Evolutionary conservation across 2,329 filamentous ascomycete species (phyloP), one percentile per base, ranked within the genome.

Genomic region (Aureobasidium subglaciale): DNA sequence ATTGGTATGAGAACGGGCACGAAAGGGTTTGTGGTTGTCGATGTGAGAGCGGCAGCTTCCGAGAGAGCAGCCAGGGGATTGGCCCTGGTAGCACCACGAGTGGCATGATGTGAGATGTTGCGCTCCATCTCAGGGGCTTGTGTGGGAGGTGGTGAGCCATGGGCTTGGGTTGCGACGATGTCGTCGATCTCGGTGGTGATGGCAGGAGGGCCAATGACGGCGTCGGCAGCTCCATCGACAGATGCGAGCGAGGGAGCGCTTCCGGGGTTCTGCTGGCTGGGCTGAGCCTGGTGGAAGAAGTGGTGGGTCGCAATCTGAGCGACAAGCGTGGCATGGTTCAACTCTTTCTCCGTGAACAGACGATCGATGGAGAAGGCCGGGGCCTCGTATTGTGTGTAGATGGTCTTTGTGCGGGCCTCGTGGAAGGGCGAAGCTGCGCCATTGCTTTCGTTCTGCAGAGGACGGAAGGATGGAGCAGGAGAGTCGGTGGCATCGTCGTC

Each of bases 311-410:
- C 82, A 27, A 79, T 73, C 49, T 82, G 79, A 3, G 83, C 83
- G 42, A 78, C 76, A 62, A 83, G 83, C 58, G 81, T 82, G 55
- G 82, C 79, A 66, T 81, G 73, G 50, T 77, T 78, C 53, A 86
- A 75, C 67, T 86, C 83, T 70, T 85, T 85, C 59, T 86, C 82
- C 3, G 81, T 85, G 65, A 86, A 86, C 15, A 86, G 73, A n/a
- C 78, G 76, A 56, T 84, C 77, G 56, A 86, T 76, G 7, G 80
- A 83, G 68, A 83, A 84, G 4, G 77, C 73, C 1, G 81, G 74
- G 7, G 80, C 78, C 59, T 80, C 77, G 61, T 80, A 79, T 60
- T 85, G 81, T 42, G 77, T 72, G 46, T 78, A 75, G 45, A 78
- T 66, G 27, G 71, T 72, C 61, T 75, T 75, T 10, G 75, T 71